Percentiles rank a stretch among this genome's conserved stretches.
Conservation (phyloP, 1,284 basidiomycete genomes). For the Boletellus deceptivus region DNA sequence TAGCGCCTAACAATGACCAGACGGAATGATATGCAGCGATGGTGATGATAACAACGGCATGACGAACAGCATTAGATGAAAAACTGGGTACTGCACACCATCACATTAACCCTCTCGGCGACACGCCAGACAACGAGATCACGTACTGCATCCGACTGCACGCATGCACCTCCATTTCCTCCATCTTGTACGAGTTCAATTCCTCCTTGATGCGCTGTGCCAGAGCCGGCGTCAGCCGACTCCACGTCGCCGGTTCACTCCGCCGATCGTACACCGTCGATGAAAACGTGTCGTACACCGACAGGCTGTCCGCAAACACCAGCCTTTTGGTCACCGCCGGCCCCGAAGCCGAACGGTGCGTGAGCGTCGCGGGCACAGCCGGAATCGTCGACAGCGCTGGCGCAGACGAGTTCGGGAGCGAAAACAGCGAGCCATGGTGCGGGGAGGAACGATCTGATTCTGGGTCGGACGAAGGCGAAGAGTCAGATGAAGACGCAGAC, state of each 20-base stretch:
- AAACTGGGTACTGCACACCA: conserved; percentile 27
- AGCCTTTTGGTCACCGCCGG: conserved; percentile 69
- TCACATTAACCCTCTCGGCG: neutral
- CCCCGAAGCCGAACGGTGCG: conserved; percentile 64
- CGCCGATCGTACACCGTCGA: conserved; percentile 88
- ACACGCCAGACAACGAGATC: neutral
- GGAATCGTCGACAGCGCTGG: conserved; percentile 73
- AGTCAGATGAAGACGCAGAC: conserved; percentile 26
- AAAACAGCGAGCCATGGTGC: conserved; percentile 51
- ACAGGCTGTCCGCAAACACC: conserved; percentile 88
- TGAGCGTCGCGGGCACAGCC: conserved; percentile 46
- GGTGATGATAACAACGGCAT: conserved; percentile 17
- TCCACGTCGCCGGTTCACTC: conserved; percentile 96
- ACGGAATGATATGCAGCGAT: conserved; percentile 29
- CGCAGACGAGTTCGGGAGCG: conserved; percentile 83
- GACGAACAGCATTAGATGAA: conserved; percentile 32
- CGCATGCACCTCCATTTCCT: conserved; percentile 96
- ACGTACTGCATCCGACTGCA: conserved; percentile 82
- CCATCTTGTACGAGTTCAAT: conserved; percentile 96
- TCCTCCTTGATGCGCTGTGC: conserved; percentile 97
- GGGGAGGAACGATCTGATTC: conserved; percentile 33
- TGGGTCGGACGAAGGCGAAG: conserved; percentile 17
- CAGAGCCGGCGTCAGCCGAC: conserved; percentile 88
- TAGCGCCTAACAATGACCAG: conserved; percentile 29
- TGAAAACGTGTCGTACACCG: conserved; percentile 95